A percentile compares a stretch with the other conserved stretches of the same genome.
These are phyloP conservation scores for Blastomyces silverae DNA, from an alignment of 2,329 filamentous ascomycete species.

Conservation along the genomic window DNA sequence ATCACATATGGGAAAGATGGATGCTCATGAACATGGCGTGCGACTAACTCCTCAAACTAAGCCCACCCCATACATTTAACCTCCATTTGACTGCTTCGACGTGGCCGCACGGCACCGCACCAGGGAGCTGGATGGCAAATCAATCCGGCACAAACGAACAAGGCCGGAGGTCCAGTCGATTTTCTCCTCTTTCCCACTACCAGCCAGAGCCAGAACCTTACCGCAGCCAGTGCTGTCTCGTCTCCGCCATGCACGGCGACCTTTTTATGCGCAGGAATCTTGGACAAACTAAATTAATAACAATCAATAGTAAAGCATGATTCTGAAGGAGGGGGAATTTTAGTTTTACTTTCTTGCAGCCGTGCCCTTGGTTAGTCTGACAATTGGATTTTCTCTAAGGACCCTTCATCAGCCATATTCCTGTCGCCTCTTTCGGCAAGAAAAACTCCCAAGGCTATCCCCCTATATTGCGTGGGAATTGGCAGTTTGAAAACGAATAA, in stretches of 20 bases:
- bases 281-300: neutral
- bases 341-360: neutral
- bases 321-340: neutral
- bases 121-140: conserved; percentile 1
- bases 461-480: neutral
- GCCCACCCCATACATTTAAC: neutral
- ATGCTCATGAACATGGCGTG: neutral
- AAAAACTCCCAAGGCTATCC: neutral
- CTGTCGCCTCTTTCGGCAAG: neutral
- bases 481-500: neutral
- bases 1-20: neutral
- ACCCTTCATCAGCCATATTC: neutral
- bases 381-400: neutral
- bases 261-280: conserved; percentile 3
- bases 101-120: conserved; percentile 11
- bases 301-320: neutral
- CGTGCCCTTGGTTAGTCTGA: neutral
- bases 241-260: neutral
- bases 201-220: neutral
- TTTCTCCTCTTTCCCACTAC: conserved; percentile 5
- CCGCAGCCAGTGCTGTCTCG: neutral
- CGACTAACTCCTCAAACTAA: neutral
- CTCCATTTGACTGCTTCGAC: conserved; percentile 6
- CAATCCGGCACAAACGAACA: conserved; percentile 11
- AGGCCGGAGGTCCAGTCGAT: neutral